Conservation (phyloP, 129 eudicot genomes). For the Lactuca sativa region DNA sequence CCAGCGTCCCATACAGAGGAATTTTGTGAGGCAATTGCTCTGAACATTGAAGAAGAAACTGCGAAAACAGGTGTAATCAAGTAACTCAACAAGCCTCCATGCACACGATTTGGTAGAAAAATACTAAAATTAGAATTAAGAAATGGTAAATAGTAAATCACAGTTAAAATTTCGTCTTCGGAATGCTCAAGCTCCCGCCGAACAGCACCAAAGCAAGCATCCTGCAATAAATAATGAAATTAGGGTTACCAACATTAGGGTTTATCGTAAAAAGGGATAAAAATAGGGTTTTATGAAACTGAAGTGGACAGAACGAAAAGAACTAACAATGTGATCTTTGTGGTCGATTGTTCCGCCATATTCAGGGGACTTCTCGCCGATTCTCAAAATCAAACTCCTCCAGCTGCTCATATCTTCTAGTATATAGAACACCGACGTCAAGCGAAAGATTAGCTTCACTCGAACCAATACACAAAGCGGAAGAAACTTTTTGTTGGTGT, state of each 20-base stretch:
- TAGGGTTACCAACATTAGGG: constrained; percentile 17
- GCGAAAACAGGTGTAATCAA: constrained; percentile 17
- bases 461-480: background rate
- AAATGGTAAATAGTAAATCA: constrained; percentile 14
- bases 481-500: background rate
- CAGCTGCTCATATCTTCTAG: constrained; percentile 71
- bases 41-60: constrained; percentile 89
- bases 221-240: constrained; percentile 42
- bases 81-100: constrained; percentile 5
- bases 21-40: constrained; percentile 98
- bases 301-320: background rate
- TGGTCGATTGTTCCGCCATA: constrained; percentile 68
- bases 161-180: constrained; percentile 55
- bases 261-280: background rate
- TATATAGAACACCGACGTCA: background rate
- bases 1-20: constrained; percentile 92
- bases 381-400: constrained; percentile 67
- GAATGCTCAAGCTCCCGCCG: constrained; percentile 76
- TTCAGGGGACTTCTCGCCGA: constrained; percentile 88
- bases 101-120: background rate
- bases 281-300: constrained; percentile 3
- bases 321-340: constrained; percentile 85
- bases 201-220: constrained; percentile 71
- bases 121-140: background rate
- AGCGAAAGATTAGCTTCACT: background rate